phyloP scores from a whole-genome alignment of 768 basidiomycete genomes.

The Rhizopogon sp. region DNA sequence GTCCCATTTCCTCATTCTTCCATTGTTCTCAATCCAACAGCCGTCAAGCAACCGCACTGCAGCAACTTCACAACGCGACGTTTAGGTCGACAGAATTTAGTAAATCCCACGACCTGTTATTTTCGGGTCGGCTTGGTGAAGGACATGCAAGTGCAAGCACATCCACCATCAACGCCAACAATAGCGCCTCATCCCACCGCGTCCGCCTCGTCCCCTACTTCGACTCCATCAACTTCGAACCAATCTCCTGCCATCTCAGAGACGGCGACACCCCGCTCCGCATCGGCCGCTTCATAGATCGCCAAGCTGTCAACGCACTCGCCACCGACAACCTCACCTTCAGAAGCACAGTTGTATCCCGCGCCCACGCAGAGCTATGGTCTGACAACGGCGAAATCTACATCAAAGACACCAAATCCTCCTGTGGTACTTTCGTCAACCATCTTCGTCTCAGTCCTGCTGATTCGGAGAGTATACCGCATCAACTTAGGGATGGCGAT shows the following conservation, averaged over 20 bases:
- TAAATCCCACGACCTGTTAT: too few relatives aligned
- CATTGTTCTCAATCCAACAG: too few relatives aligned
- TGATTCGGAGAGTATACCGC: constrained; percentile 73
- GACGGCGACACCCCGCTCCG: constrained; percentile 68
- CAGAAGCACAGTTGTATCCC: constrained; percentile 90
- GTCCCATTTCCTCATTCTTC: too few relatives aligned
- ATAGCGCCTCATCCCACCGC: constrained; percentile 46
- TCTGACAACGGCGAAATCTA: constrained; percentile 68
- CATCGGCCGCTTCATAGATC: constrained; percentile 94
- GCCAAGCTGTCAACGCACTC: constrained; percentile 32
- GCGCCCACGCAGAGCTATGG: constrained; percentile 96
- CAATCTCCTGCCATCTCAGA: constrained; percentile 81
- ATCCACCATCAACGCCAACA: background rate
- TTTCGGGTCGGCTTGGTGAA: too few relatives aligned
- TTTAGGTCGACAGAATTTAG: too few relatives aligned
- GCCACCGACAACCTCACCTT: constrained; percentile 85
- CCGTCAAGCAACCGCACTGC: too few relatives aligned
- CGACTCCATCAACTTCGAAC: constrained; percentile 91
- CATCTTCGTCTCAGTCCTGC: constrained; percentile 84
- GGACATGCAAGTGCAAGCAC: too few relatives aligned
- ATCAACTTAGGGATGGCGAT: constrained; percentile 87
- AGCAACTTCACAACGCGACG: too few relatives aligned
- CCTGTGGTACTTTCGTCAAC: constrained; percentile 91
- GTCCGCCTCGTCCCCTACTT: constrained; percentile 95
- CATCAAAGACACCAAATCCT: constrained; percentile 86